A percentile compares a stretch with the other conserved stretches of the same genome.
These are phyloP conservation scores for Punctularia strigosozonata DNA, from an alignment of 768 basidiomycete species.

Conservation along the genomic window DNA sequence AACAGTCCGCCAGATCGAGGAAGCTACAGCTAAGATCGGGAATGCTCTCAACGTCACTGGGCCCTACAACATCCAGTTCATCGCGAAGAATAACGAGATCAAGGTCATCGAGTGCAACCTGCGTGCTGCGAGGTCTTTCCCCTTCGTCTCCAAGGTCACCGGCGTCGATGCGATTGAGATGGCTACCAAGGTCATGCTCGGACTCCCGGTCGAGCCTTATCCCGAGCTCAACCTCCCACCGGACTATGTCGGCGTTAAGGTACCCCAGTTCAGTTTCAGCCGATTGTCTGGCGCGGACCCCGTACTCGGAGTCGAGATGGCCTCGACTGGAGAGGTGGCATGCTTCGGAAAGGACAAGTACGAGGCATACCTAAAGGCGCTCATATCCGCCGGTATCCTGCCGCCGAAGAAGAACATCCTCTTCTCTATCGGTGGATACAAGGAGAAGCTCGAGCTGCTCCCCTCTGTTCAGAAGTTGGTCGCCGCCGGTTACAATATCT, in stretches of 20 bases:
- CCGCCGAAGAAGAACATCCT: conserved; percentile 96
- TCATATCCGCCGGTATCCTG: conserved; percentile 92
- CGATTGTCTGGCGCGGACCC: conserved; percentile 95
- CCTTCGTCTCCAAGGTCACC: conserved; percentile 98
- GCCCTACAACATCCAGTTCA: conserved; percentile 99
- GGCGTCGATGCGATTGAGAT: conserved; percentile 97
- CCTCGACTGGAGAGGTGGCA: conserved; percentile 97
- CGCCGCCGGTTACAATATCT: conserved; percentile 88
- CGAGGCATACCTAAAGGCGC: conserved; percentile 94
- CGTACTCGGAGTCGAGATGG: conserved; percentile 98
- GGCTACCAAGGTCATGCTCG: conserved; percentile 98
- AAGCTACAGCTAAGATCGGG: conserved; percentile 95
- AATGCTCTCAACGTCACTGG: conserved; percentile 97
- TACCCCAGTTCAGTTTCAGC: conserved; percentile 99
- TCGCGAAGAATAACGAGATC: conserved; percentile 99
- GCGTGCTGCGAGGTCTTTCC: conserved; percentile 94
- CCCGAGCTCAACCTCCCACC: conserved; percentile 78
- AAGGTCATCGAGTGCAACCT: conserved; percentile 99
- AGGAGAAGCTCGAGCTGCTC: conserved; percentile 94
- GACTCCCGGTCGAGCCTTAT: conserved; percentile 78
- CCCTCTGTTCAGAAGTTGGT: conserved; percentile 94
- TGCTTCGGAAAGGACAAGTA: conserved; percentile 98
- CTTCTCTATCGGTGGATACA: conserved; percentile 92
- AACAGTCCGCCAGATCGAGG: conserved; percentile 92
- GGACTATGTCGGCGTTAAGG: conserved; percentile 98